Evolutionary conservation across 306 rosid species (phyloP).

Genomic region (Gastrolobium bilobum): DNA sequence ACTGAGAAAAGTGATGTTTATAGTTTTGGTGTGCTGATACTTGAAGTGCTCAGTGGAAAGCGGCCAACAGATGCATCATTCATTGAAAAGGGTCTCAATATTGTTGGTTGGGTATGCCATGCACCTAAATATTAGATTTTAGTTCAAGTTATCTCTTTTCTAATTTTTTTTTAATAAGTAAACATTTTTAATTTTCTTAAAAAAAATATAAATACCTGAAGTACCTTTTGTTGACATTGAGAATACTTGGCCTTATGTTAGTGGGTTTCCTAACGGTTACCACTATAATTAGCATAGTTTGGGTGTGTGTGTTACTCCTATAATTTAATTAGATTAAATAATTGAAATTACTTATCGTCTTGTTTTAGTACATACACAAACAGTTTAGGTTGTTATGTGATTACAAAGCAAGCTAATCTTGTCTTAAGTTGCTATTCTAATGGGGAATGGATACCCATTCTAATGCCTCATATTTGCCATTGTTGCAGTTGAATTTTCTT

Average conservation of each 20-base stretch:
- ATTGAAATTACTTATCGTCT: slow-evolving; percentile 28
- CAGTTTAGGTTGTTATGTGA: slow-evolving; percentile 15
- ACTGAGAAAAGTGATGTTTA: slow-evolving; percentile 96
- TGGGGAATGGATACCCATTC: slow-evolving; percentile 24
- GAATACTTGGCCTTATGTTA: slow-evolving; percentile 1
- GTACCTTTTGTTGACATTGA: slow-evolving; percentile 27
- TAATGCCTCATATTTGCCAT: slow-evolving; percentile 43
- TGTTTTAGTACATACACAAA: slow-evolving; percentile 34
- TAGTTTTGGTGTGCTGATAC: slow-evolving; percentile 95
- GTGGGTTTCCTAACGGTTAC: slow-evolving; percentile 5
- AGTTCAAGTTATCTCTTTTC: background rate
- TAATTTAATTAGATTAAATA: slow-evolving; percentile 18
- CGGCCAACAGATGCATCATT: slow-evolving; percentile 97
- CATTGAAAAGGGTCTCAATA: slow-evolving; percentile 95
- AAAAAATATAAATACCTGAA: slow-evolving; percentile 26
- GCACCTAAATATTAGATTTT: slow-evolving; percentile 34
- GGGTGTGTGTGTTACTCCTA: slow-evolving; percentile 7
- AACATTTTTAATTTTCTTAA: background rate
- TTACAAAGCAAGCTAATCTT: slow-evolving; percentile 17
- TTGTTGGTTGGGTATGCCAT: slow-evolving; percentile 96
- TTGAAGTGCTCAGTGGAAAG: slow-evolving; percentile 94
- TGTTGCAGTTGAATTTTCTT: slow-evolving; percentile 87
- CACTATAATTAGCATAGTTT: slow-evolving; percentile 16
- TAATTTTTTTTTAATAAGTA: slow-evolving; percentile 22
- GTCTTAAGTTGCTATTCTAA: slow-evolving; percentile 47